Evolutionary conservation across 805 yeast species (phyloP).

Genomic region (Cyberlindnera mississippiensis): DNA sequence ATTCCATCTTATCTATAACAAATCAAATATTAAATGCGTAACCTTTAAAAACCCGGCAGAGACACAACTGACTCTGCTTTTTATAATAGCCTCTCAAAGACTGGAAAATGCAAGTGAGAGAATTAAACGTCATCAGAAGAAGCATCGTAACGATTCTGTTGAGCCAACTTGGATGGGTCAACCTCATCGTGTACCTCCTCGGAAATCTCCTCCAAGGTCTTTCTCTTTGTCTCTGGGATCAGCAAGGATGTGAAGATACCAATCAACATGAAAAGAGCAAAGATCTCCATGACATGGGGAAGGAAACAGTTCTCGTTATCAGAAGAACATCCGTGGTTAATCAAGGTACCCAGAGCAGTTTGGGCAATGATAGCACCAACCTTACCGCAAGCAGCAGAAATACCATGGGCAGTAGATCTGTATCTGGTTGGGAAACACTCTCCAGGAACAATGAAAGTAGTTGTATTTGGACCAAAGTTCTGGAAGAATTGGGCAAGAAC

Average conservation of each 20-base stretch:
- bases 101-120: constrained; percentile 1
- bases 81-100: no score
- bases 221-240: constrained; percentile 89
- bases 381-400: constrained; percentile 90
- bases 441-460: constrained; percentile 89
- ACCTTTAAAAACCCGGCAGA: no score
- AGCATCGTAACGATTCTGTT: constrained; percentile 12
- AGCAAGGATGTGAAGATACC: constrained; percentile 66
- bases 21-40: no score
- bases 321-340: constrained; percentile 71
- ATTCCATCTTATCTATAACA: no score
- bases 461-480: constrained; percentile 91
- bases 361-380: constrained; percentile 92
- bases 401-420: constrained; percentile 94
- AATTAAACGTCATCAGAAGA: constrained; percentile 22
- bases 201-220: constrained; percentile 78
- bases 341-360: constrained; percentile 79
- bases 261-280: constrained; percentile 84
- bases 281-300: constrained; percentile 91
- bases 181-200: constrained; percentile 83
- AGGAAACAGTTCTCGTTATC: constrained; percentile 63
- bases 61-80: no score
- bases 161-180: constrained; percentile 39
- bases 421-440: constrained; percentile 92
- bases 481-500: constrained; percentile 82